A percentile compares a stretch with the other conserved stretches of the same genome.
phyloP scores from a whole-genome alignment of 352 stramenopile species.

The Phytophthora pluvialis region DNA sequence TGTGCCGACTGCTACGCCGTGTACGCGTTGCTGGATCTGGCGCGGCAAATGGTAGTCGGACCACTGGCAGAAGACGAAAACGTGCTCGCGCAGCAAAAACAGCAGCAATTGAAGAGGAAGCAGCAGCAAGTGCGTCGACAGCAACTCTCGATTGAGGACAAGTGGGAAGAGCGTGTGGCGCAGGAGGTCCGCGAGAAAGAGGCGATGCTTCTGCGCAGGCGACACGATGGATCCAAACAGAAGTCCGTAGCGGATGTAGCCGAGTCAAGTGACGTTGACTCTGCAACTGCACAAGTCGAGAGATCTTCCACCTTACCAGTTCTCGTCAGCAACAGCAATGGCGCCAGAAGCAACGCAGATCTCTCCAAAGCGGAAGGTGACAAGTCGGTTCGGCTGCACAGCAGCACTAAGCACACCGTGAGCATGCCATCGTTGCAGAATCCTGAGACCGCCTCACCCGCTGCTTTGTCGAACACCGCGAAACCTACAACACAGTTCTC shows the following conservation, averaged over 20 bases:
- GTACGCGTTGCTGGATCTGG: slow-evolving; percentile 86
- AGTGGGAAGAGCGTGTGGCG: slow-evolving; percentile 51
- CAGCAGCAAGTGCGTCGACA: slow-evolving; percentile 21
- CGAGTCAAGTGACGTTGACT: background rate
- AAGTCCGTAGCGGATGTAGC: background rate
- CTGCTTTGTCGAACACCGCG: background rate
- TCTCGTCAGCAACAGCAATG: slow-evolving; percentile 17
- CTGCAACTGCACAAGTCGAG: background rate
- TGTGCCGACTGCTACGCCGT: slow-evolving; percentile 87
- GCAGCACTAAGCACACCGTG: slow-evolving; percentile 8
- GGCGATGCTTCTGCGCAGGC: slow-evolving; percentile 26
- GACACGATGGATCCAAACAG: slow-evolving; percentile 8
- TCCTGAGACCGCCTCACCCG: slow-evolving; percentile 9
- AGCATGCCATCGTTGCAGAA: slow-evolving; percentile 26
- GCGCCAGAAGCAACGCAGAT: slow-evolving; percentile 3
- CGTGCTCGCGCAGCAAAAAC: slow-evolving; percentile 29
- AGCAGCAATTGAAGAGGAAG: slow-evolving; percentile 30
- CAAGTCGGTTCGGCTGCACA: slow-evolving; percentile 1
- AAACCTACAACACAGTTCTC: slow-evolving; percentile 5
- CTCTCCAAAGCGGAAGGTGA: slow-evolving; percentile 4
- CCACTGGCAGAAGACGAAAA: slow-evolving; percentile 12
- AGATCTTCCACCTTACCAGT: slow-evolving; percentile 11
- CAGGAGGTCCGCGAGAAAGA: slow-evolving; percentile 64
- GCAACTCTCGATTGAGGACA: slow-evolving; percentile 40
- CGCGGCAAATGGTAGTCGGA: slow-evolving; percentile 46